Conservation (phyloP, 1,139 yeast species). For the Candida sanyaensis region DNA sequence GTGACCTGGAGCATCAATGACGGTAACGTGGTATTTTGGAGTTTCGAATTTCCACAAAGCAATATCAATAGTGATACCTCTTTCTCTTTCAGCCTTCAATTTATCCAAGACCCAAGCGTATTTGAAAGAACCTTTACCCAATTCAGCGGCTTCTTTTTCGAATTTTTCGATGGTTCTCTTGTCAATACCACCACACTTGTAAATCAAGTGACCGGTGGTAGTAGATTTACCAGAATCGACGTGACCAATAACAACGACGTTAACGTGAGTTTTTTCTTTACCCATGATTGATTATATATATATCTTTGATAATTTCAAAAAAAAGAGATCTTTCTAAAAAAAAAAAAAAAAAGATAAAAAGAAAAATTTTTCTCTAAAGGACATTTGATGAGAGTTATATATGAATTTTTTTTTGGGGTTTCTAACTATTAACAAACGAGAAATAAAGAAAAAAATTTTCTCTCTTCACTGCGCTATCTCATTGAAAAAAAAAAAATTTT, state of each 20-base stretch:
- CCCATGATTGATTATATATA: conserved; percentile 45
- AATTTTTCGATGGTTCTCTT: conserved; percentile 98
- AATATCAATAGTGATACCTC: conserved; percentile 95
- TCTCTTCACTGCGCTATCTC: too few species aligned
- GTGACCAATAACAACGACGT: conserved; percentile 99
- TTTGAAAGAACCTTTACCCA: conserved; percentile 98
- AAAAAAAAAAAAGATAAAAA: conserved; percentile 4
- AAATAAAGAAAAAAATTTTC: too few species aligned
- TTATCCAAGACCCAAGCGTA: conserved; percentile 98
- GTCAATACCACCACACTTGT: conserved; percentile 91
- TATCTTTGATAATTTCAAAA: background rate
- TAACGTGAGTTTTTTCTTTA: conserved; percentile 94
- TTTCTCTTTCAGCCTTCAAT: conserved; percentile 95
- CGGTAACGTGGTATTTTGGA: conserved; percentile 91
- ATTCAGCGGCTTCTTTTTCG: conserved; percentile 98
- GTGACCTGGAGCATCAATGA: conserved; percentile 96
- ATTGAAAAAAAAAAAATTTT: too few species aligned
- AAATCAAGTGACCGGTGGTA: conserved; percentile 98
- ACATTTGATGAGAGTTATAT: background rate
- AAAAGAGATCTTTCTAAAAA: conserved; percentile 4
- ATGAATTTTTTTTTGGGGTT: background rate
- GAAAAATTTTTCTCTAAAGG: conserved; percentile 8
- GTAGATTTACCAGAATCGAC: conserved; percentile 96
- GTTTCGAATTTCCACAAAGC: conserved; percentile 97
- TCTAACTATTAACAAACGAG: background rate